Base-by-base conservation (phyloP, 2,329 filamentous ascomycete species). In the Exophiala dermatitidis region DNA sequence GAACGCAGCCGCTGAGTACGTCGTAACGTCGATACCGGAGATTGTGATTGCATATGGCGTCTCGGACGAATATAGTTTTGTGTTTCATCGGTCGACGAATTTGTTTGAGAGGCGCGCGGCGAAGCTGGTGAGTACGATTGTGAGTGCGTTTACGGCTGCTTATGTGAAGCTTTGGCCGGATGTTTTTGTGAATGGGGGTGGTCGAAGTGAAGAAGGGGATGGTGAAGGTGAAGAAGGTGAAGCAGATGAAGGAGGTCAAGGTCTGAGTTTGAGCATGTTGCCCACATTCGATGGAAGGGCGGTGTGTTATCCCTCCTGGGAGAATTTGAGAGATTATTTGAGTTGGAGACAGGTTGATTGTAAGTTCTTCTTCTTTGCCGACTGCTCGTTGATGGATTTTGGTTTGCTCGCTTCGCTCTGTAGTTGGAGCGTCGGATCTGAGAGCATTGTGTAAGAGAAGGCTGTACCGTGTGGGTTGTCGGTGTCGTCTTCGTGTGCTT, bases 281-380 rank as follows among this genome's bases (percentile, higher is more conserved):
- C 93, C 93, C 0, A 91, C 86, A 4, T 98, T 98, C 66, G 93
- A 98, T 69, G 91, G 90, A 0, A 78, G 93, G 47, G 90, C 90
- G 10, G 90, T 98, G 2, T 83, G 85, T 67, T 98, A 97, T 71
- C 93, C 93, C 0, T 87, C 81, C 52, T 77, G 86, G 4, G 77
- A 80, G 63, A 94, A 95, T 68, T 71, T 98, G 61, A 79, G 90
- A 29, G 93, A 98, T 72, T 98, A 98, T 69, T 82, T 98, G 77
- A 90, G 87, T 67, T 98, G 93, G 93, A 81, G 93, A 63, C 93
- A 98, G 70, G 93, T 88, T 41, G 93, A 98, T 69, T 97, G 93
- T 93, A 68, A 69, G 84, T 71, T 10, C 31, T 3, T 30, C 12
- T 36, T 40, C 28, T 29, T 30, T 41, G 30, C 43, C 46, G 46